Base-by-base conservation (phyloP, 192 early-diverging fungal species). In the Coemansia aciculifera region DNA sequence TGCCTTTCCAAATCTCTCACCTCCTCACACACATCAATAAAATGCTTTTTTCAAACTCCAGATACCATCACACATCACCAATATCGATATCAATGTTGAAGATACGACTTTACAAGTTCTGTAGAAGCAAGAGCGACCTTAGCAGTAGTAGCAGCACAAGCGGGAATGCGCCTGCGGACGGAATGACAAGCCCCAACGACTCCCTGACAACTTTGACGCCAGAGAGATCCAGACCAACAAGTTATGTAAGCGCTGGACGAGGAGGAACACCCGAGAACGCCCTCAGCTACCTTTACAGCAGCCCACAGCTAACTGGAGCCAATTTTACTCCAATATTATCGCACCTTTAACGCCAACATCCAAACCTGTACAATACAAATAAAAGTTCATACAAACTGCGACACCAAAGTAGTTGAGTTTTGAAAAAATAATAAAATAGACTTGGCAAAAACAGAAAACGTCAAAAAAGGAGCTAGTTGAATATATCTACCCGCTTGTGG, bases 401-500 rank as follows among this genome's bases (percentile, higher is more conserved):
- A 17, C 46, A 38, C 29, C 17, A 17, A 44, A 59, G 23, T 21
- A 21, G 9, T 10, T 13, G 27, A 37, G 21, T 43, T 52, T 37
- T 51, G 51, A 24, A n/a, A 34, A 59, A 60, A 36, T 36, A 56
- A 70, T 29, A 21, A 21, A 56, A 10, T 64, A 11, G 48, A 31
- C 3, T 43, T 19, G 36, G 15, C 43, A 27, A 27, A 27, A 27
- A 27, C 27, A 67, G 27, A 36, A 46, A 36, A 38, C 40, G 51
- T 56, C 36, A 57, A 34, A 51, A 43, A 63, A 38, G 1, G 23
- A 21, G 46, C 34, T 74, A 68, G 9, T 54, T 23, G 42, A 82
- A 91, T 24, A 94, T 31, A 24, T 93, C 90, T 34, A 78, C 32
- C 43, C 92, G 84, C 60, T 88, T 78, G 73, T 95, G 93, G 6